Percentiles rank a stretch among this genome's conserved stretches.
Evolutionary conservation across 2,329 filamentous ascomycete genomes (phyloP).

Genomic region (Apiospora phragmitis): DNA sequence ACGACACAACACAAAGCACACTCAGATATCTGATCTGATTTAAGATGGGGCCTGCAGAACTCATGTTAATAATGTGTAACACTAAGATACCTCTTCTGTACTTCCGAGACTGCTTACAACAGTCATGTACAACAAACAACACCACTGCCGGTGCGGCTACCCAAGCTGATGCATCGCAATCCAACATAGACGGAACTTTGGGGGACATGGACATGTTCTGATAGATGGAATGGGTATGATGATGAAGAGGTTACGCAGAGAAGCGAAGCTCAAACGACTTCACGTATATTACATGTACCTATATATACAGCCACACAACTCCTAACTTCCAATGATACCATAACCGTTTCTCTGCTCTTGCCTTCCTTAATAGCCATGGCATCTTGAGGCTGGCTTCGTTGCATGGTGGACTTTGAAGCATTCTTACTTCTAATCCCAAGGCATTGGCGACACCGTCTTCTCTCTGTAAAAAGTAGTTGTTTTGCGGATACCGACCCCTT

Average conservation of each 20-base stretch:
- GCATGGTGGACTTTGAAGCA: background rate
- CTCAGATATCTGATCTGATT: background rate
- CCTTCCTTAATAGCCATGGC: constrained; percentile 10
- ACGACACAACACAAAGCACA: background rate
- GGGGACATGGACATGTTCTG: background rate
- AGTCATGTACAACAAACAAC: constrained; percentile 1
- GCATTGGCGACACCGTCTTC: constrained; percentile 68
- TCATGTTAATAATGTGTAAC: background rate
- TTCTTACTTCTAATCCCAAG: background rate
- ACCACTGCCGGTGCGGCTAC: background rate
- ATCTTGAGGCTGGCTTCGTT: background rate
- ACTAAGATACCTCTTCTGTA: constrained; percentile 5
- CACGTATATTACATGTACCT: background rate
- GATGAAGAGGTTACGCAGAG: background rate
- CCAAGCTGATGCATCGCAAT: background rate
- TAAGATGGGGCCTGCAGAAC: background rate
- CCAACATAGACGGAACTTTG: background rate
- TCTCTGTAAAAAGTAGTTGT: constrained; percentile 74
- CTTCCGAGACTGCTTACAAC: background rate
- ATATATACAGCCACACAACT: background rate
- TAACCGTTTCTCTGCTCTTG: background rate
- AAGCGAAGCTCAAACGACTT: background rate
- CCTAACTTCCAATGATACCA: background rate
- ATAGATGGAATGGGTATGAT: background rate
- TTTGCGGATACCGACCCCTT: constrained; percentile 67